Conservation (phyloP, 768 basidiomycete species). For the Hericium erinaceus region DNA sequence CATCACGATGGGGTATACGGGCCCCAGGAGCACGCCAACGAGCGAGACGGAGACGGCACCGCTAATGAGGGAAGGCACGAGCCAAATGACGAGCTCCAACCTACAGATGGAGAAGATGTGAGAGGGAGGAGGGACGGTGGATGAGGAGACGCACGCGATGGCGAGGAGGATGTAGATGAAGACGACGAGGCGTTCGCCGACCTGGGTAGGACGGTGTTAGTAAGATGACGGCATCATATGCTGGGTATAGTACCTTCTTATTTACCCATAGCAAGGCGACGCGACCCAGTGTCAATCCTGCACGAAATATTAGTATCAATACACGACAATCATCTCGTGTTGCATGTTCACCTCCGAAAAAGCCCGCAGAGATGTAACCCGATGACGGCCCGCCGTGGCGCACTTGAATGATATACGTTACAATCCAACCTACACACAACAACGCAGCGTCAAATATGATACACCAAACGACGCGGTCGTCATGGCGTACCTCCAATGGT, state of each 20-base stretch:
- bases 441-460: not conserved
- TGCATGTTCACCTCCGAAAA: conserved; percentile 27
- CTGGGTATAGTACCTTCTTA: conserved; percentile 14
- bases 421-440: conserved; percentile 36
- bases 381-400: conserved; percentile 34
- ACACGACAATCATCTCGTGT: not conserved
- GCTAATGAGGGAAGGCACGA: conserved; percentile 40
- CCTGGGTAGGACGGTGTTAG: conserved; percentile 3
- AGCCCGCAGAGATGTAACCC: conserved; percentile 42
- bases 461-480: not conserved
- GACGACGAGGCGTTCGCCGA: conserved; percentile 27
- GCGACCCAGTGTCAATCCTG: conserved; percentile 41
- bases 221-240: not conserved
- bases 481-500: conserved; percentile 24
- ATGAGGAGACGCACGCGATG: conserved; percentile 20
- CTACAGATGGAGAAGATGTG: not conserved
- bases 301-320: not conserved
- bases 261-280: conserved; percentile 42
- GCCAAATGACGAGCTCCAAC: conserved; percentile 43
- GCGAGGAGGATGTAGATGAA: conserved; percentile 26
- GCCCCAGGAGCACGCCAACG: conserved; percentile 42
- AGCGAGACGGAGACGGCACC: conserved; percentile 43
- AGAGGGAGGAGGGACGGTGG: not conserved
- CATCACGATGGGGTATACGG: conserved; percentile 34
- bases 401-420: conserved; percentile 36